Conservation (phyloP, 352 stramenopile species). For the Phytophthora meadii region DNA sequence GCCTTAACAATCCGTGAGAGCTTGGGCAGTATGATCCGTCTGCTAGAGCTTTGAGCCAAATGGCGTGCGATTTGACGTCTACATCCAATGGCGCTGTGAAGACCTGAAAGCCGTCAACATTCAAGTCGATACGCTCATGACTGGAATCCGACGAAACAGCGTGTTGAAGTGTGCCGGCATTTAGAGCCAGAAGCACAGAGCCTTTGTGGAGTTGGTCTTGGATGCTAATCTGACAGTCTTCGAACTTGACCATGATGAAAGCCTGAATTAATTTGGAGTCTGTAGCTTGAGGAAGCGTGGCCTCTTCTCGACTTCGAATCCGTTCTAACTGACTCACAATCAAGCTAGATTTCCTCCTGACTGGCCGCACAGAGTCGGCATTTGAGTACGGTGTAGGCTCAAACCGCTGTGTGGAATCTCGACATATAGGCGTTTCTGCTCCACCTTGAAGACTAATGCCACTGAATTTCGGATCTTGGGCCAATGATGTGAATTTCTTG, state of each 20-base stretch:
- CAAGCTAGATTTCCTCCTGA: constrained; percentile 15
- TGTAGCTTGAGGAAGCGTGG: constrained; percentile 1
- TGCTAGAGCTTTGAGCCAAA: constrained; percentile 66
- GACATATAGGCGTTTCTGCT: constrained; percentile 12
- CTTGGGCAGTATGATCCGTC: constrained; percentile 71
- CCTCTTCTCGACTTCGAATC: constrained; percentile 14
- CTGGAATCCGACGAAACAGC: constrained; percentile 56
- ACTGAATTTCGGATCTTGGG: constrained; percentile 76
- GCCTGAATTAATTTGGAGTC: constrained; percentile 44
- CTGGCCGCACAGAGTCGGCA: constrained; percentile 32
- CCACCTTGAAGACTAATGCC: constrained; percentile 55
- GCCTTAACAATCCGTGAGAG: constrained; percentile 64
- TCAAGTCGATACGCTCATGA: constrained; percentile 65
- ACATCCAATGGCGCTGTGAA: constrained; percentile 77
- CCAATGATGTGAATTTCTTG: constrained; percentile 70
- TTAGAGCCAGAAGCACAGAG: constrained; percentile 70
- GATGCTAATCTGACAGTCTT: constrained; percentile 83
- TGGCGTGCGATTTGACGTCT: constrained; percentile 69
- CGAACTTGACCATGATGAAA: constrained; percentile 77
- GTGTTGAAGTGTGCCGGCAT: constrained; percentile 61
- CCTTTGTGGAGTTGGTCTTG: constrained; percentile 77
- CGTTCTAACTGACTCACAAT: constrained; percentile 11
- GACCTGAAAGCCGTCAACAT: constrained; percentile 67
- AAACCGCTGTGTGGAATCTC: constrained; percentile 18
- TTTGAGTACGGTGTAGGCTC: constrained; percentile 39